Evolutionary conservation across 2,329 filamentous ascomycete species (phyloP).

Genomic region (Coniochaeta sp.): DNA sequence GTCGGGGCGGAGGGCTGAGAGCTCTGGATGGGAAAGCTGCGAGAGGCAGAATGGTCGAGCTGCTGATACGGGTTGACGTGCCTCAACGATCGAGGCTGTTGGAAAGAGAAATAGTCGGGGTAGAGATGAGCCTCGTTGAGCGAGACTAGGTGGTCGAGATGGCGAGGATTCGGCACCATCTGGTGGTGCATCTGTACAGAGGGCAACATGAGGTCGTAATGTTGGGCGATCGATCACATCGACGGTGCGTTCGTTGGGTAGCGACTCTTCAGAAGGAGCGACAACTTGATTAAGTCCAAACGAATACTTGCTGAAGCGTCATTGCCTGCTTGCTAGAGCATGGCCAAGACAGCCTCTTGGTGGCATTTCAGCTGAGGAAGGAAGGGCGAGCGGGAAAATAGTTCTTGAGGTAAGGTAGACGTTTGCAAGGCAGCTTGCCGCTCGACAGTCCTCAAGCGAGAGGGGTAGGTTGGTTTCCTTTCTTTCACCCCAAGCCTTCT

Average conservation of each 20-base stretch:
- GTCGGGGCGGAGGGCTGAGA: constrained; percentile 21
- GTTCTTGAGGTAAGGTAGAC: background rate
- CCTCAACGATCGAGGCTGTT: constrained; percentile 11
- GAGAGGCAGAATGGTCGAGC: constrained; percentile 18
- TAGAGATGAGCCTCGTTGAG: constrained; percentile 20
- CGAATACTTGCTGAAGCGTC: background rate
- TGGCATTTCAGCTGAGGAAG: background rate
- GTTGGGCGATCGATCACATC: background rate
- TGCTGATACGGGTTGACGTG: constrained; percentile 9
- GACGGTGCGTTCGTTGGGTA: background rate
- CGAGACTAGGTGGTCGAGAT: constrained; percentile 26
- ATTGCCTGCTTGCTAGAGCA: constrained; percentile 1
- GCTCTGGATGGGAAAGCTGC: constrained; percentile 27
- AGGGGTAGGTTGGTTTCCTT: background rate
- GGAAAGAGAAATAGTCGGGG: constrained; percentile 17
- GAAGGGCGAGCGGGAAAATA: background rate
- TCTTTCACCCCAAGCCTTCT: background rate
- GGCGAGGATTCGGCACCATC: constrained; percentile 37
- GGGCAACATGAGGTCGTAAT: constrained; percentile 33
- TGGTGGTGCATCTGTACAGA: constrained; percentile 42
- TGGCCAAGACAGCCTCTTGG: background rate
- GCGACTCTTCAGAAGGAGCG: background rate
- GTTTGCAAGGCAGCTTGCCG: background rate
- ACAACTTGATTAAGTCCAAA: background rate
- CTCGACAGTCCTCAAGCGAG: background rate